Percentiles rank a stretch among this genome's conserved stretches.
Conservation (phyloP, 305 asterid genomes). For the Rubia occidens region DNA sequence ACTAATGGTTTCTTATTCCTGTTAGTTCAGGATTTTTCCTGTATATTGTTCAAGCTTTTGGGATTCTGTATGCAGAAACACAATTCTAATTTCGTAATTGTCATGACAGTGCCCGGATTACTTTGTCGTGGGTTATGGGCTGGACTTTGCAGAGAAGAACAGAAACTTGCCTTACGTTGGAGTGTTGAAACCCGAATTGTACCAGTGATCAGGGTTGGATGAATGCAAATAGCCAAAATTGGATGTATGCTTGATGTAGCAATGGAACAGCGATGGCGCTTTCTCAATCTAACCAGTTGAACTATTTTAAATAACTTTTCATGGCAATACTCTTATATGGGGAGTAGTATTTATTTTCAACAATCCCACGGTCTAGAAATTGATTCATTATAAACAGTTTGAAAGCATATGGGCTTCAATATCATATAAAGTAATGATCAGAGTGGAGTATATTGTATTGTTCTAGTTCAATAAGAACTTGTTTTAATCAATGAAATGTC, state of each 20-base stretch:
- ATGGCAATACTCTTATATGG: background rate
- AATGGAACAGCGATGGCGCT: no score
- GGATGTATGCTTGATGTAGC: background rate
- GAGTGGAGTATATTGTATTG: background rate
- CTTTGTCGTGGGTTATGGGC: slow-evolving; percentile 89
- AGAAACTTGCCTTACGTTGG: slow-evolving; percentile 86
- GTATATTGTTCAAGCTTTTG: background rate
- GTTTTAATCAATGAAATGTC: background rate
- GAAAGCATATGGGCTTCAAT: background rate
- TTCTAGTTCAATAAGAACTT: background rate
- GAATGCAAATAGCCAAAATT: background rate
- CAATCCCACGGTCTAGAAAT: background rate
- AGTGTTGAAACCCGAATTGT: slow-evolving; percentile 62
- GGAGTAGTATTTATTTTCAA: background rate
- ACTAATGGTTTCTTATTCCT: background rate
- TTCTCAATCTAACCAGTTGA: background rate
- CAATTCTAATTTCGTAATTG: slow-evolving; percentile 4
- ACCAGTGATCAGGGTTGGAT: slow-evolving; percentile 8
- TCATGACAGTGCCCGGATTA: slow-evolving; percentile 67
- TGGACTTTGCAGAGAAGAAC: slow-evolving; percentile 69
- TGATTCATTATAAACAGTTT: background rate
- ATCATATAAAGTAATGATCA: background rate
- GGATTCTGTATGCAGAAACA: background rate
- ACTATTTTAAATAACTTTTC: background rate
- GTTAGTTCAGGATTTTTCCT: background rate